Evolutionary conservation across 352 stramenopile species (phyloP).

Genomic region (Phytophthora sp.): DNA sequence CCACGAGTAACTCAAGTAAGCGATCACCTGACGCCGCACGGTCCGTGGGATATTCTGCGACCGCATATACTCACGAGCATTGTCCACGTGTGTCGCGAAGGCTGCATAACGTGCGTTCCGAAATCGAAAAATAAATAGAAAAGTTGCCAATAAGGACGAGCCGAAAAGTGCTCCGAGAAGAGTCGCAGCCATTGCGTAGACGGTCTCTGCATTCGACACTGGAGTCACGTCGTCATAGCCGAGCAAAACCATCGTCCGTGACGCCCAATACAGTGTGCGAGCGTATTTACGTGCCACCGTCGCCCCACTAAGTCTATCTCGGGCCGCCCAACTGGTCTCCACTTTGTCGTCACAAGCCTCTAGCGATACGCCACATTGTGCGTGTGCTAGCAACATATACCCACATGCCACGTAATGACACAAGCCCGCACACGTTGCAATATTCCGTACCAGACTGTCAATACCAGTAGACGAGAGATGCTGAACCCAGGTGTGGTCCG

Average conservation of each 20-base stretch:
- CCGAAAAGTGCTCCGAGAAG: slow-evolving; percentile 61
- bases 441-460: slow-evolving; percentile 52
- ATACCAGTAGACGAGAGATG: slow-evolving; percentile 70
- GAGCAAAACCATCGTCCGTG: slow-evolving; percentile 63
- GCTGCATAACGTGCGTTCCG: slow-evolving; percentile 58
- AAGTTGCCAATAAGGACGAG: slow-evolving; percentile 67
- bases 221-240: slow-evolving; percentile 77
- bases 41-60: slow-evolving; percentile 61
- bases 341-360: slow-evolving; percentile 50
- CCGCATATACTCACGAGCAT: slow-evolving; percentile 77
- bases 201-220: slow-evolving; percentile 58
- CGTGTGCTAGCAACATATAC: slow-evolving; percentile 76
- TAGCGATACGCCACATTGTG: slow-evolving; percentile 58
- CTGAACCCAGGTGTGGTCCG: slow-evolving; percentile 50
- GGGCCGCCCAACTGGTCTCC: slow-evolving; percentile 70
- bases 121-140: slow-evolving; percentile 79
- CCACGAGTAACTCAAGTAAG: slow-evolving; percentile 75
- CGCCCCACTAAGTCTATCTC: slow-evolving; percentile 56
- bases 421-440: slow-evolving; percentile 42
- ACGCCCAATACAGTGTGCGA: slow-evolving; percentile 66
- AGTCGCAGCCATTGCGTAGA: slow-evolving; percentile 58
- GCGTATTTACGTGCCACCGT: slow-evolving; percentile 61
- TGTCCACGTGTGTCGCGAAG: slow-evolving; percentile 72
- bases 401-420: slow-evolving; percentile 69
- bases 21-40: slow-evolving; percentile 58